phyloP scores from a whole-genome alignment of 306 rosid species.

The Quercus alba region DNA sequence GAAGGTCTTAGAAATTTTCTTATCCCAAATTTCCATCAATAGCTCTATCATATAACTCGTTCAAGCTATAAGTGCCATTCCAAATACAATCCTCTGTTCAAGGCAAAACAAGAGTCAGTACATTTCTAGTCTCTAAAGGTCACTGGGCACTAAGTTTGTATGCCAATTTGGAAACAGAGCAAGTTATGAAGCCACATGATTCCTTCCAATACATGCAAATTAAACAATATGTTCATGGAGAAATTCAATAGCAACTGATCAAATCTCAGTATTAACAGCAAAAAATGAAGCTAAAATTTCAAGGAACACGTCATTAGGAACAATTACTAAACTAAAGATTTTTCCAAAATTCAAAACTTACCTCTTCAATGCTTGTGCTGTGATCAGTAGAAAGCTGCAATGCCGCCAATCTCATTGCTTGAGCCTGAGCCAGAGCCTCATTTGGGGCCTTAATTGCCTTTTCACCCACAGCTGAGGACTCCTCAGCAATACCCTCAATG shows the following conservation, averaged over 20 bases:
- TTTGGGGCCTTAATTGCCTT: constrained; percentile 26
- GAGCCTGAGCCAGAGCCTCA: constrained; percentile 40
- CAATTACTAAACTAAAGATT: constrained; percentile 5
- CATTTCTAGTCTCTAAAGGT: neutral
- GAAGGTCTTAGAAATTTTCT: neutral
- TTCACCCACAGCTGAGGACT: constrained; percentile 41
- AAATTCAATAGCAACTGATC: neutral
- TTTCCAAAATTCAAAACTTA: constrained; percentile 36
- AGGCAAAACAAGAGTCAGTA: neutral
- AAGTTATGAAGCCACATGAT: neutral
- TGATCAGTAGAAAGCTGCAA: constrained; percentile 95
- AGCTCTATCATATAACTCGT: neutral
- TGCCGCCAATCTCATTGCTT: constrained; percentile 58
- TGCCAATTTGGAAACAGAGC: neutral
- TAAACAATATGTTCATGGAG: neutral
- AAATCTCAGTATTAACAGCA: neutral
- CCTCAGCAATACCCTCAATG: constrained; percentile 61
- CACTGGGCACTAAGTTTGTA: neutral
- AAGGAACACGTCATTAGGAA: neutral
- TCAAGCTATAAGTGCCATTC: neutral
- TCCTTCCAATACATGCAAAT: neutral
- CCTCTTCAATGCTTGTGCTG: constrained; percentile 87
- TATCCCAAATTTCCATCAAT: neutral
- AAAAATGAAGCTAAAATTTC: neutral
- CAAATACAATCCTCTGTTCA: neutral